These are phyloP conservation scores for Xylariaceae sp. DNA, from an alignment of 2,329 filamentous ascomycete species.

Conservation along the genomic window DNA sequence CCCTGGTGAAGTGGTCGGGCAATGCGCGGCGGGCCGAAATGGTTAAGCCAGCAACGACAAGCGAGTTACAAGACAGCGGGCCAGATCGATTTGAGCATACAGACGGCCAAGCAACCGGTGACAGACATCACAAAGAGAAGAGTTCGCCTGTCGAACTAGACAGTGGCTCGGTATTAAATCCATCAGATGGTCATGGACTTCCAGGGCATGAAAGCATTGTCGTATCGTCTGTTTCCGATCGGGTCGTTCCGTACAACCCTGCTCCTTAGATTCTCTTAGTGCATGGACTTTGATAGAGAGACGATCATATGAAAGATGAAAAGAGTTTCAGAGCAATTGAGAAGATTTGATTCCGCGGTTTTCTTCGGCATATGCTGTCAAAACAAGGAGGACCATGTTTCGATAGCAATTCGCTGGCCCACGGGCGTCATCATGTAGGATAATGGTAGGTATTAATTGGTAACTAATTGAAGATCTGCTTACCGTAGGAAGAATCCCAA, in stretches of 20 bases:
- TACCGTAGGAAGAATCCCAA: conserved; percentile 4
- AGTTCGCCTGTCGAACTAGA: background rate
- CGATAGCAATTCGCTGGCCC: conserved; percentile 43
- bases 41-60: background rate
- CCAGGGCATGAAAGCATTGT: background rate
- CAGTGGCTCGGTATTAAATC: background rate
- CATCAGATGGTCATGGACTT: background rate
- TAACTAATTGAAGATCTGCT: conserved; percentile 7
- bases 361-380: conserved; percentile 47
- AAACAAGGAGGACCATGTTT: conserved; percentile 20
- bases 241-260: background rate
- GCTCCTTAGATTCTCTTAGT: conserved; percentile 9
- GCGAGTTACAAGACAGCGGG: background rate
- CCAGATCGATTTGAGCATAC: background rate
- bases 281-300: background rate
- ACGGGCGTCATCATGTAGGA: conserved; percentile 45
- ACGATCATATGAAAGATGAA: background rate
- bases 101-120: background rate
- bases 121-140: background rate
- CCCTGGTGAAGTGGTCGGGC: background rate
- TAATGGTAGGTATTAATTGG: background rate
- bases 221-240: background rate
- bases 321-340: conserved; percentile 53
- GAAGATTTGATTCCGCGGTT: conserved; percentile 61
- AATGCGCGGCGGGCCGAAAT: conserved; percentile 3